phyloP scores from a whole-genome alignment of 306 rosid species.

The Cucurbita ficifolia region DNA sequence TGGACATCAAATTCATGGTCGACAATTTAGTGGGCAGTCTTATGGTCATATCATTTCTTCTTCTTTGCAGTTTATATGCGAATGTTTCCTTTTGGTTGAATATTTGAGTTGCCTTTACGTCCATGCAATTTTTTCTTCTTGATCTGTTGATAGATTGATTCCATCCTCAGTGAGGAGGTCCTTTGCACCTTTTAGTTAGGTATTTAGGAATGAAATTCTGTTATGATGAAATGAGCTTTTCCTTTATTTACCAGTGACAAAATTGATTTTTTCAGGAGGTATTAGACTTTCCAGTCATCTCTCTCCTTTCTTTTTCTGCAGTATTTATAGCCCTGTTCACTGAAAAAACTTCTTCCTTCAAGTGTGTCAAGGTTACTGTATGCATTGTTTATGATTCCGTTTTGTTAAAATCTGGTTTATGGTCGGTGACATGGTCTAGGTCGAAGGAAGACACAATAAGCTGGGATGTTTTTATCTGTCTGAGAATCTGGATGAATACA shows the following conservation, averaged over 20 bases:
- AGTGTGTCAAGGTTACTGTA: neutral
- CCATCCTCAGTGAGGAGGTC: neutral
- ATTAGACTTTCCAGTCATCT: neutral
- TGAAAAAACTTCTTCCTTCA: neutral
- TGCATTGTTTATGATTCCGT: neutral
- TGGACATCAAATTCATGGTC: neutral
- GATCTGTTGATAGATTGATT: neutral
- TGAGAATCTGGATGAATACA: slow-evolving; percentile 62
- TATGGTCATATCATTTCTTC: neutral
- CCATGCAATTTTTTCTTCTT: neutral
- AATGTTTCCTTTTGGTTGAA: neutral
- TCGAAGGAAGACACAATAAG: slow-evolving; percentile 48
- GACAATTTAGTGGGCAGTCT: neutral
- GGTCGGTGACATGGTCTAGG: slow-evolving; percentile 37
- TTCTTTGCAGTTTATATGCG: neutral
- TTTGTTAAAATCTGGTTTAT: neutral
- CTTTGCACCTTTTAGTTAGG: neutral
- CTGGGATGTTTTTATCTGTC: slow-evolving; percentile 71
- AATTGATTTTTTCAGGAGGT: neutral
- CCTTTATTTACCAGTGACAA: neutral
- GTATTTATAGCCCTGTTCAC: neutral
- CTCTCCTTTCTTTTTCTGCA: neutral
- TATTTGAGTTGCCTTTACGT: neutral
- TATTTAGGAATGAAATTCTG: neutral
- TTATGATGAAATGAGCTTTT: neutral